Conservation (phyloP, 2,329 filamentous ascomycete species). For the Anisogramma anomala region DNA sequence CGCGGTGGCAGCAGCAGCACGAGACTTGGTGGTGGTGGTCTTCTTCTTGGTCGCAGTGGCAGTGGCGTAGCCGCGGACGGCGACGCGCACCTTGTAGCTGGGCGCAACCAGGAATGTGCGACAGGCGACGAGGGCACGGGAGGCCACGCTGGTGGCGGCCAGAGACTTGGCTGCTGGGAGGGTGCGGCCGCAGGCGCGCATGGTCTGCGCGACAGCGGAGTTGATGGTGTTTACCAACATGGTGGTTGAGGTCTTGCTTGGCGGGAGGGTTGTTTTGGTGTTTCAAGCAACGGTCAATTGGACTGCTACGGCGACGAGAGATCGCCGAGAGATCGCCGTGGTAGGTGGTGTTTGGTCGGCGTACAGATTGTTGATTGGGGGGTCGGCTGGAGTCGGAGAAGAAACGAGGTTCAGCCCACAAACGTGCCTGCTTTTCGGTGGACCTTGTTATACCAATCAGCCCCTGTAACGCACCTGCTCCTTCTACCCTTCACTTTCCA, state of each 20-base stretch:
- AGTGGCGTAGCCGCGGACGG: conserved; percentile 15
- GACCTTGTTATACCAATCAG: no score
- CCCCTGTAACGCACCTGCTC: neutral
- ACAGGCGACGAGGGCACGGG: conserved; percentile 9
- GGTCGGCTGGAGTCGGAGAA: no score
- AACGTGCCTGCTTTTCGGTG: no score
- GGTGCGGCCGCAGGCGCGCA: conserved; percentile 9
- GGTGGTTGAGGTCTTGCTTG: neutral
- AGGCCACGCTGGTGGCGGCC: neutral
- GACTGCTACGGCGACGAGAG: conserved; percentile 1
- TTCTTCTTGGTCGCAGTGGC: conserved; percentile 16
- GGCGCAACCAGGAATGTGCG: conserved; percentile 10
- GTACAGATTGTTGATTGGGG: no score
- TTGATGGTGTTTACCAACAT: conserved; percentile 7
- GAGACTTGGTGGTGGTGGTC: conserved; percentile 16
- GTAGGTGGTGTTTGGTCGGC: neutral
- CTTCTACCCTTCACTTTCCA: neutral
- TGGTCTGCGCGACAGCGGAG: conserved; percentile 4
- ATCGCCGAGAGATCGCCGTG: neutral
- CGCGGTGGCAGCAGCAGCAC: conserved; percentile 17
- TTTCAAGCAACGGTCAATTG: neutral
- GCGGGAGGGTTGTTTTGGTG: neutral
- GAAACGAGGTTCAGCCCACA: neutral
- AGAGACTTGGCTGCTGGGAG: conserved; percentile 4
- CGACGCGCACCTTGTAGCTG: conserved; percentile 8